Evolutionary conservation across 371 early-diverging fungal genomes (phyloP).

Genomic region (Parasitella parasitica): DNA sequence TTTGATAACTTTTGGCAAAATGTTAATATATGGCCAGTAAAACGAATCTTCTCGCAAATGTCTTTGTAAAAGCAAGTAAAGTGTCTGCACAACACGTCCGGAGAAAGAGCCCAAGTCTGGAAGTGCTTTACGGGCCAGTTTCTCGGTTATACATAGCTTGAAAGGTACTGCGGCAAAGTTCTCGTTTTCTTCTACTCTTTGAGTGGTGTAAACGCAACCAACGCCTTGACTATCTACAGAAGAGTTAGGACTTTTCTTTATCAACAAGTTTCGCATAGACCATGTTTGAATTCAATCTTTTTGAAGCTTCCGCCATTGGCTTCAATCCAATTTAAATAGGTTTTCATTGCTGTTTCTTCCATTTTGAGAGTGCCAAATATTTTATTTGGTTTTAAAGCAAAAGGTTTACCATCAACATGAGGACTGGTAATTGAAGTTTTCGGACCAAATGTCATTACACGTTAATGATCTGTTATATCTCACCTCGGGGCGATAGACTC

Average conservation of each 20-base stretch:
- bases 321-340: slow-evolving; percentile 40
- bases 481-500: too few species aligned
- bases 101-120: slow-evolving; percentile 29
- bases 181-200: slow-evolving; percentile 29
- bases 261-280: too few species aligned
- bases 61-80: slow-evolving; percentile 43
- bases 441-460: too few species aligned
- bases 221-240: slow-evolving; percentile 32
- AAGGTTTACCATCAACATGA: too few species aligned
- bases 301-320: slow-evolving; percentile 38
- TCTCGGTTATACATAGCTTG: slow-evolving; percentile 44
- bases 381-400: too few species aligned
- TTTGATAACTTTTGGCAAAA: slow-evolving; percentile 46
- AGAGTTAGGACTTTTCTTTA: too few species aligned
- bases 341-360: slow-evolving; percentile 9
- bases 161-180: slow-evolving; percentile 42
- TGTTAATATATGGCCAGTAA: slow-evolving; percentile 52
- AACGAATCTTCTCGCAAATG: slow-evolving; percentile 38
- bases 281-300: slow-evolving; percentile 41
- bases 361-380: not conserved
- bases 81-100: slow-evolving; percentile 35
- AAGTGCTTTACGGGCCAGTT: slow-evolving; percentile 39
- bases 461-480: too few species aligned
- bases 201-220: slow-evolving; percentile 43
- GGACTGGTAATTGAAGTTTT: too few species aligned